Percentiles rank a stretch among this genome's conserved stretches.
These are phyloP conservation scores for Medicago lupulina DNA, from an alignment of 306 rosid species.

Conservation along the genomic window DNA sequence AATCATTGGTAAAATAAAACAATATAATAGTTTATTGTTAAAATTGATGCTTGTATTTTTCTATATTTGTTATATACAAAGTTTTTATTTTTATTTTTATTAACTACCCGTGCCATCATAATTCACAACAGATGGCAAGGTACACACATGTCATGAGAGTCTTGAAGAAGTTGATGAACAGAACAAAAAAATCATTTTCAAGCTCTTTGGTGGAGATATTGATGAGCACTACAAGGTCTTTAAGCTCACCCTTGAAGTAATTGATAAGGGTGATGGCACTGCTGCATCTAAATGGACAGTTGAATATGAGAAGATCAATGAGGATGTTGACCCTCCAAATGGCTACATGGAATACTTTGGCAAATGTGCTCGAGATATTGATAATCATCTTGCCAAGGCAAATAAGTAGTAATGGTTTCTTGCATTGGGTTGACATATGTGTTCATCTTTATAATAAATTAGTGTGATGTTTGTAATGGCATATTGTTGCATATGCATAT, in stretches of 20 bases:
- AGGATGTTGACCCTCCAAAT: conserved; percentile 36
- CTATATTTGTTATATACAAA: too few relatives aligned
- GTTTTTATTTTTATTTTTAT: not conserved
- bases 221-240: not conserved
- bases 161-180: conserved; percentile 15
- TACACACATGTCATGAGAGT: not conserved
- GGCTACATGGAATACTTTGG: conserved; percentile 2
- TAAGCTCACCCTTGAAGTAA: conserved; percentile 15
- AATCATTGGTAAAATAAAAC: too few relatives aligned
- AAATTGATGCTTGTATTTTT: too few relatives aligned
- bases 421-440: not conserved
- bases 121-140: not conserved
- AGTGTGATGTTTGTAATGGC: not conserved
- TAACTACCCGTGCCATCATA: not conserved
- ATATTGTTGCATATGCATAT: not conserved
- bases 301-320: conserved; percentile 40
- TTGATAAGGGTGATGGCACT: not conserved
- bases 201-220: conserved; percentile 25
- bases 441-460: not conserved
- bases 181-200: not conserved
- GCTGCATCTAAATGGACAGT: conserved; percentile 22
- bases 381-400: conserved; percentile 33
- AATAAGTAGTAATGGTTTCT: not conserved
- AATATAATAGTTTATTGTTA: too few relatives aligned
- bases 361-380: conserved; percentile 29